Base-by-base conservation (phyloP, 129 eudicot genomes). In the Helianthus tuberosus region DNA sequence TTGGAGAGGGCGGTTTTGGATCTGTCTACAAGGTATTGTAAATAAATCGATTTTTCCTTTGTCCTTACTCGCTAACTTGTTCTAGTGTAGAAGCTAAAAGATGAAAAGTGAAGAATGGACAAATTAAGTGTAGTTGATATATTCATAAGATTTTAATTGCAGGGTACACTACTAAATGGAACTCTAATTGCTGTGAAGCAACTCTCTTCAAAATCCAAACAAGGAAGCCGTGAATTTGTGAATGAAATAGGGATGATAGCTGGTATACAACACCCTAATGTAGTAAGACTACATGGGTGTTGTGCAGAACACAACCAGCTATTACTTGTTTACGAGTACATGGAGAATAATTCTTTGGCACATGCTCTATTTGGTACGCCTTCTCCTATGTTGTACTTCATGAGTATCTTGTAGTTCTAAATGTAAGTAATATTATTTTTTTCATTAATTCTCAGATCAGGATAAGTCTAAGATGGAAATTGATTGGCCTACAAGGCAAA, bases 1-100 rank as follows among this genome's bases (percentile, higher is more conserved):
- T 89, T 57, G 96, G 96, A 3, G 92, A 87, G 74, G 92, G 96
- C 50, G 92, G 92, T 59, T 90, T 90, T 74, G 96, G 96, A 66
- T 72, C 90, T 12, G 96, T 90, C 7, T 90, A 84, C 79, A 82
- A 80, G 89, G 96, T 90, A 61, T 8, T 32, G 11, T 6, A 43
- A 7, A 41, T 41, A 6, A 41, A 43, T 6, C 5, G 46, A 39
- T 39, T 1, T 39, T 39, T 38, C 43, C 43, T 43, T 6, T 43
- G 47, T 43, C 2, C 10, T 2, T 27, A 27, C 2, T 27, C 3
- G 0, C 11, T 0, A 39, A 39, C 46, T 43, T 9, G 0, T 41
- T 41, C 9, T 8, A 41, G 5, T 41, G 47, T 43, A 43, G 47
- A 43, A 43, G 10, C 47, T 43, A 43, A 43, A 43, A 8, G 47